Base-by-base conservation (phyloP, 495 filamentous ascomycete species). In the Talaromyces thailandensis region DNA sequence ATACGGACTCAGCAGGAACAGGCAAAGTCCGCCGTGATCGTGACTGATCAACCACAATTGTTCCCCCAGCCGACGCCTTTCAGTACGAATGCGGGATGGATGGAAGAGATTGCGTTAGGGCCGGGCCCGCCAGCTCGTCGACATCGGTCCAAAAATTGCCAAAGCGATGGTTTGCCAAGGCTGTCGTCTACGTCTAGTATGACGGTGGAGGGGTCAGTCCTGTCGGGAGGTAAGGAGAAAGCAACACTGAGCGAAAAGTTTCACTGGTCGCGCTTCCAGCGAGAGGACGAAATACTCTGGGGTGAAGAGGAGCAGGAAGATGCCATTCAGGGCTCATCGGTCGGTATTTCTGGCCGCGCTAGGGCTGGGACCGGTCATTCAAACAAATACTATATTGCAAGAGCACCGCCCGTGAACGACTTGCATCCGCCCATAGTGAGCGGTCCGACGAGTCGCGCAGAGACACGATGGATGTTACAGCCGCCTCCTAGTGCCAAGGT, bases 391-490 rank as follows among this genome's bases (percentile, higher is more conserved):
- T 85, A 84, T 62, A 77, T 79, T 57, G 81, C 86, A n/a, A 78
- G 81, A 26, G 89, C 88, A 62, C 91, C 91, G 12, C 86, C 89
- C 9, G 86, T 96, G 64, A 94, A 94, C 70, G 90, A 95, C 64
- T 81, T 90, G 32, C 90, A 95, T 67, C 91, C 92, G 9, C 90
- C 92, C 9, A 87, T 93, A 58, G 91, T 95, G 57, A 89, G 89
- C 70, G 86, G 85, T 63, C 88, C 90, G 6, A 73, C 79, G 18
- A 83, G 86, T 68, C 81, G 79, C 57, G 84, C 84, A 25, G 89
- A 87, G 59, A 86, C 85, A n/a, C 75, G 76, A 66, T 96, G 92
- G 92, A 94, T 96, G 91, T 76, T 96, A 32, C 89, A 93, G 71
- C 92, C 92, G 2, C 91, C 91, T 3, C 92, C 92, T 40, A 82